Base-by-base conservation (phyloP, 805 yeast species). In the Hemisphaericaspora nanyangensis region DNA sequence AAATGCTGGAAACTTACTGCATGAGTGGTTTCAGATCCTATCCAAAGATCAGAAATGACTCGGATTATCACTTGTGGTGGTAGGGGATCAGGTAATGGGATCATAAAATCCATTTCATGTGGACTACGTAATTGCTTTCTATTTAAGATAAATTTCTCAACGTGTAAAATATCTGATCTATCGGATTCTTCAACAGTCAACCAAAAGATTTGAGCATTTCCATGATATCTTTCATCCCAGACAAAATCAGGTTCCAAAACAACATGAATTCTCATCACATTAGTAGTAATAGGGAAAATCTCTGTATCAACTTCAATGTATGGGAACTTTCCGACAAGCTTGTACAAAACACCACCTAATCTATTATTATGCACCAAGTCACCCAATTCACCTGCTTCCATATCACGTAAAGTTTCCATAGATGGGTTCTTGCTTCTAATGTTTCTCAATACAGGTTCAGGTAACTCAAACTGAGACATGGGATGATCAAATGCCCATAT, bases 401-500 rank as follows among this genome's bases (percentile, higher is more conserved):
- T 74, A 13, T 85, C 90, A 33, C 93, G 70, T 40, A 93, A 61
- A 28, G 73, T 73, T 17, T 82, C 91, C 67, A 91, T 81, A 0
- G 82, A 56, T 0, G 89, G 84, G 37, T 74, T 77, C 44, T 79
- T 85, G 4, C 74, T 65, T 40, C 80, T 77, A 5, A 93, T 65
- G 38, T 75, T 76, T 37, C 80, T 74, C 33, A 80, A 47, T 2
- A 90, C 79, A 22, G 74, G 78, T 16, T 68, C 81, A 0, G 91
- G 89, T 6, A 89, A 60, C 19, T 84, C 90, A 61, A 93, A 90
- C 56, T 93, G 99, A 7, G 81, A 69, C 56, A 93, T 55, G 1
- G 99, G 97, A 61, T 93, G 97, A 43, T 82, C 84, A 60, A 81
- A 87, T 0, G 90, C 77, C 99, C 99, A 93, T 1, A 85, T 54